A percentile compares a stretch with the other conserved stretches of the same genome.
Evolutionary conservation across 2,329 filamentous ascomycete species (phyloP).

Genomic region (Leptographium radiaticola): DNA sequence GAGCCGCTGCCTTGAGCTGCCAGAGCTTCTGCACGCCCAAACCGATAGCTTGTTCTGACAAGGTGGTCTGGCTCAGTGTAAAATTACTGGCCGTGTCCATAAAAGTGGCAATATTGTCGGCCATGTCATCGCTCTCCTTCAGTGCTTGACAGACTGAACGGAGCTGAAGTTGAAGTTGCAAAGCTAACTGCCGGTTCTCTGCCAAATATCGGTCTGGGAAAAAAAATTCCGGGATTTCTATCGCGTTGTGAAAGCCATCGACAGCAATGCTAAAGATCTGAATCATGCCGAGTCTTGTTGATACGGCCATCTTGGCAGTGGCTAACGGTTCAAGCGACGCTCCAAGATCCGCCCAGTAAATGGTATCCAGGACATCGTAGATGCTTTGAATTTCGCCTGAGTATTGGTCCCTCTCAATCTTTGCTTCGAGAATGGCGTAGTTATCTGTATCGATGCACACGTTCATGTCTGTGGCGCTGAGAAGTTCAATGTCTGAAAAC

Average conservation of each 20-base stretch:
- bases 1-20: constrained; percentile 10
- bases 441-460: background rate
- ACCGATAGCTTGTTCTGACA: constrained; percentile 12
- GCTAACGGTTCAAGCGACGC: background rate
- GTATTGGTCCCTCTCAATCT: constrained; percentile 66
- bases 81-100: constrained; percentile 2
- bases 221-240: constrained; percentile 14
- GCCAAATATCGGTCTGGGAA: constrained; percentile 15
- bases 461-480: background rate
- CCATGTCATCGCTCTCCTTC: constrained; percentile 3
- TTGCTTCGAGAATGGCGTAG: constrained; percentile 13
- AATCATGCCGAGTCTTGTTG: constrained; percentile 5
- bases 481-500: constrained; percentile 1
- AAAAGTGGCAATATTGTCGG: constrained; percentile 4
- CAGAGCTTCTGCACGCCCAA: constrained; percentile 11
- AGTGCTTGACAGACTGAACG: constrained; percentile 7
- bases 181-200: constrained; percentile 9
- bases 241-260: constrained; percentile 3
- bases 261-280: constrained; percentile 12
- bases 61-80: constrained; percentile 3
- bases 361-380: constrained; percentile 22
- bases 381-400: constrained; percentile 50
- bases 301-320: constrained; percentile 3
- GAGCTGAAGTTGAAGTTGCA: constrained; percentile 10
- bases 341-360: constrained; percentile 16